Evolutionary conservation across 495 filamentous ascomycete genomes (phyloP).

Genomic region (Bombardia bombarda): DNA sequence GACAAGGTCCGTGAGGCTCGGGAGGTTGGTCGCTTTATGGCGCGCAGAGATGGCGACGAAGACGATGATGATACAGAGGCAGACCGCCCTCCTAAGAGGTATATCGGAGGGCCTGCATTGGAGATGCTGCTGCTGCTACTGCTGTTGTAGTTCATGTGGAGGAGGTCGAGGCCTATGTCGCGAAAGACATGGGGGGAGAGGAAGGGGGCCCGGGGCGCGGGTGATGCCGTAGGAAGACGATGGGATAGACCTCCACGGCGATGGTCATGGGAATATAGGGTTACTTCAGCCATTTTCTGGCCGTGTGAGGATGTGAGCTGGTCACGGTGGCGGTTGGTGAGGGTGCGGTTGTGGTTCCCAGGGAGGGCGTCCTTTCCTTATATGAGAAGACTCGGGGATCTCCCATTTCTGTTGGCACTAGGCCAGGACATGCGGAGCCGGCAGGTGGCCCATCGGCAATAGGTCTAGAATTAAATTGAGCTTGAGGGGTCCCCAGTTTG

Average conservation of each 20-base stretch:
- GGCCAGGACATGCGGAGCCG: background rate
- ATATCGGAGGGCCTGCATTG: background rate
- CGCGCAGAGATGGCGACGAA: slow-evolving; percentile 12
- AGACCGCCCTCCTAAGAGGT: slow-evolving; percentile 11
- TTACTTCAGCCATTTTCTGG: slow-evolving; percentile 18
- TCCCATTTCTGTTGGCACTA: background rate
- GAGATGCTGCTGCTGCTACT: no score
- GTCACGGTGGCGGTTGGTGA: background rate
- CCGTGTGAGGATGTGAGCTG: background rate
- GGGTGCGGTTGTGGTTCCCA: background rate
- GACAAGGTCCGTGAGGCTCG: slow-evolving; percentile 20
- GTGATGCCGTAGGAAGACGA: slow-evolving; percentile 12
- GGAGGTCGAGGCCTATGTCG: slow-evolving; percentile 12
- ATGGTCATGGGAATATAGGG: slow-evolving; percentile 8
- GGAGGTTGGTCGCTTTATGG: no score
- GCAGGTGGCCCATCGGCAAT: slow-evolving; percentile 1
- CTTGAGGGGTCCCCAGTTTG: no score
- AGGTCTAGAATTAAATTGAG: background rate
- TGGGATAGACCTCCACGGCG: slow-evolving; percentile 10
- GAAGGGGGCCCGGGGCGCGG: background rate
- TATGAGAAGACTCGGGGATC: no score
- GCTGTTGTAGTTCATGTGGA: slow-evolving; percentile 2
- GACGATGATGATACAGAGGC: slow-evolving; percentile 16
- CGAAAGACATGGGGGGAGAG: slow-evolving; percentile 4
- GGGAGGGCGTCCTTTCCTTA: background rate